Conservation (phyloP, 306 rosid genomes). For the Abrus precatorius region DNA sequence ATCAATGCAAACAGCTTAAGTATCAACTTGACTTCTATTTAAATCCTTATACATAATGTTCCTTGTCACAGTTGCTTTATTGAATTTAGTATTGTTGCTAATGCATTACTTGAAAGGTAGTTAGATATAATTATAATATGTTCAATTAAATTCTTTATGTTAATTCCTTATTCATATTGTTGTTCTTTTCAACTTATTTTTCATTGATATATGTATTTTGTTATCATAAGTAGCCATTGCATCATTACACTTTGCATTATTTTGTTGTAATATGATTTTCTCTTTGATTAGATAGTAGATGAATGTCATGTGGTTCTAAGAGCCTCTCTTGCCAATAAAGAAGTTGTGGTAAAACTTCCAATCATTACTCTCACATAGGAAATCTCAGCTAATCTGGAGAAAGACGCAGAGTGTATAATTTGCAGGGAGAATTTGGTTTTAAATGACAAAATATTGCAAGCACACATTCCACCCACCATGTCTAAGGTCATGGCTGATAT, state of each 20-base stretch:
- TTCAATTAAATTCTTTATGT: background rate
- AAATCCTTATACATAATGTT: background rate
- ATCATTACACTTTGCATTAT: slow-evolving; percentile 23
- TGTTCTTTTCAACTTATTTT: slow-evolving; percentile 23
- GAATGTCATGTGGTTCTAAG: slow-evolving; percentile 63
- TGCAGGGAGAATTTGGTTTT: slow-evolving; percentile 84
- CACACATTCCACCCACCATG: slow-evolving; percentile 97
- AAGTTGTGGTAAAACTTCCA: slow-evolving; percentile 89
- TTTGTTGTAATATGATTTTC: background rate
- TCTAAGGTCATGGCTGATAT: slow-evolving; percentile 97
- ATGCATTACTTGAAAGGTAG: slow-evolving; percentile 1
- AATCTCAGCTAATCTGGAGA: slow-evolving; percentile 67
- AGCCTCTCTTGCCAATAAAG: slow-evolving; percentile 94
- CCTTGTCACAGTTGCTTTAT: background rate
- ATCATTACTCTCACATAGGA: slow-evolving; percentile 79
- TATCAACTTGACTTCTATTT: background rate
- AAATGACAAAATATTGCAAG: slow-evolving; percentile 94
- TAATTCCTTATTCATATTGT: slow-evolving; percentile 19
- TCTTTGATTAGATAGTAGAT: slow-evolving; percentile 57
- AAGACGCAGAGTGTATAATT: slow-evolving; percentile 87
- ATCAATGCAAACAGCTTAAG: slow-evolving; percentile 4
- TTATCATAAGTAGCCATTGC: background rate
- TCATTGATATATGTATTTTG: slow-evolving; percentile 21
- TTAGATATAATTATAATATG: slow-evolving; percentile 1
- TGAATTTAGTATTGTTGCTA: background rate